phyloP scores from a whole-genome alignment of 768 basidiomycete genomes.

The Mrakia frigida region DNA sequence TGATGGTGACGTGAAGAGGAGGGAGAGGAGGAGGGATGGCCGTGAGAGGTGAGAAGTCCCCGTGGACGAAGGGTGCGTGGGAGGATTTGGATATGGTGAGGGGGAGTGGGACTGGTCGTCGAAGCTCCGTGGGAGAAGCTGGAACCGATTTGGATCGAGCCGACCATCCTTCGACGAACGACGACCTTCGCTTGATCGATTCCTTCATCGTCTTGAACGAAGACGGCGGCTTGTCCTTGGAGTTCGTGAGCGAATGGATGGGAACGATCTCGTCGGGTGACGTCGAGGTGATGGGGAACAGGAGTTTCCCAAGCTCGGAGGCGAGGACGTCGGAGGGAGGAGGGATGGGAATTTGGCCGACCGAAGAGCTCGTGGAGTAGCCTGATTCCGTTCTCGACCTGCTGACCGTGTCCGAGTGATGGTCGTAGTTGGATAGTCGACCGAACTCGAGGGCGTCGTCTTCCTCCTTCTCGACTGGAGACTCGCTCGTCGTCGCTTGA shows the following conservation, averaged over 20 bases:
- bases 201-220: constrained; percentile 22
- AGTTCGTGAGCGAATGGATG: background rate
- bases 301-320: constrained; percentile 6
- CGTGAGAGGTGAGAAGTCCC: background rate
- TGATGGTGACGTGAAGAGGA: background rate
- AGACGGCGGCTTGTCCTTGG: constrained; percentile 1
- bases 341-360: background rate
- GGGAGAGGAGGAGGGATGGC: background rate
- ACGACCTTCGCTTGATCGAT: constrained; percentile 16
- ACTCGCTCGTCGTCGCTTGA: constrained; percentile 4
- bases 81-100: background rate
- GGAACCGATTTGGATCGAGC: constrained; percentile 1
- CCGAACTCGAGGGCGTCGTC: background rate
- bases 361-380: background rate
- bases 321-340: background rate
- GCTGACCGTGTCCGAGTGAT: background rate
- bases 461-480: constrained; percentile 5
- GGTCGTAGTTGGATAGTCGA: background rate
- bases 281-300: constrained; percentile 10
- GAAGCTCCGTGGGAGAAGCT: background rate
- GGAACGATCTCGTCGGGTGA: constrained; percentile 8
- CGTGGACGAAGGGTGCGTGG: background rate
- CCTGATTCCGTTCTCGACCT: constrained; percentile 5
- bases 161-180: constrained; percentile 24
- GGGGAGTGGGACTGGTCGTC: background rate